Evolutionary conservation across 495 filamentous ascomycete genomes (phyloP), one percentile per base, ranked within the genome.

Genomic region (Penicillium bovifimosum): DNA sequence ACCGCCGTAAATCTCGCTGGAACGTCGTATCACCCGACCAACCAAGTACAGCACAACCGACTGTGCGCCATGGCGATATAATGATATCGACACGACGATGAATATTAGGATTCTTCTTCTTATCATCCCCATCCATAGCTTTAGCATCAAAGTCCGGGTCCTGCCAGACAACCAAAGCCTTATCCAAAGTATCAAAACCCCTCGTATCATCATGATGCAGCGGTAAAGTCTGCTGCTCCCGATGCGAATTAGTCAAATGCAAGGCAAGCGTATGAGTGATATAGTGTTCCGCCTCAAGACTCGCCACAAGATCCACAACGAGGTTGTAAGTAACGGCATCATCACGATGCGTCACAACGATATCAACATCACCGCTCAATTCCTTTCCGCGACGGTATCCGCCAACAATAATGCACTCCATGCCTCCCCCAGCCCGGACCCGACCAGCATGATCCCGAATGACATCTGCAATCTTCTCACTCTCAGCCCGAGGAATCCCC

Each of bases 11-110:
- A 66, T 99, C 93, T 28, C 95, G 74, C 72, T 96, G 81, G 61
- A 96, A 99, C 0, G 91, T 96, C 5, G 83, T 89, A 8, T 84
- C 95, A 2, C 89, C 87, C 11, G 86, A 85, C 95, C 92, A 97
- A 3, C 88, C 91, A 4, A 91, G 69, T 3, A 97, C 78, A 0
- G 90, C 93, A 59, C 90, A 96, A 0, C 95, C 93, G 3, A 86
- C 80, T 3, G 88, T 93, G 28, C 81, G 84, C 86, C 91, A 95
- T 1, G 91, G 91, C 14, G 83, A 83, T 51, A 97, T 77, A 62
- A 99, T 95, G 54, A 99, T 96, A 62, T 97, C 92, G 6, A 99
- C 91, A 14, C 91, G 77, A 16, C 90, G 80, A 60, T 96, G 91
- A 5, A 76, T 76, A 60, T 92, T 90, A 0, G 83, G 80, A 50